Base-by-base conservation (phyloP, 163 green algal genomes). In the Chlamydomonas reinhardtii region DNA sequence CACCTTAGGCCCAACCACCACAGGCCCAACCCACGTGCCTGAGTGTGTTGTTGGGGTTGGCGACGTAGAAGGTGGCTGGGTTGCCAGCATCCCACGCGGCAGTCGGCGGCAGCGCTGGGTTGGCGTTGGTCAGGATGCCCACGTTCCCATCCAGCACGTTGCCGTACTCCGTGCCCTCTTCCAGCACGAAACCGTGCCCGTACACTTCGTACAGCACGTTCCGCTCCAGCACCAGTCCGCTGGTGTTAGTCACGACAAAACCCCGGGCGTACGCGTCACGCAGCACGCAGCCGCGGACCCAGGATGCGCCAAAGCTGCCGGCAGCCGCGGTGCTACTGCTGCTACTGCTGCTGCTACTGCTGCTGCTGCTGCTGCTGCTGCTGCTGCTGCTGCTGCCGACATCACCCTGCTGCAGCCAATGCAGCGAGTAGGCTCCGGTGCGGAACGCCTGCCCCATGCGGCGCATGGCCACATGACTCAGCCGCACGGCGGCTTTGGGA, bases 1-100 rank as follows among this genome's bases (percentile, higher is more conserved):
- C n/a, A n/a, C n/a, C n/a, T n/a, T n/a, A n/a, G n/a, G n/a, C n/a
- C n/a, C n/a, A n/a, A n/a, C n/a, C n/a, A n/a, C n/a, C n/a, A n/a
- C n/a, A n/a, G n/a, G n/a, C n/a, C n/a, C n/a, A n/a, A n/a, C n/a
- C n/a, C n/a, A n/a, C 96, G 48, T 85, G 84, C n/a, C 73, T 62
- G 68, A 91, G 83, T 11, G 65, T 91, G 78, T 96, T 96, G 77
- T 91, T 89, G 35, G 93, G 89, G 86, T 94, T 90, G 20, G 91
- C 92, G 54, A 94, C 91, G 91, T 90, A 95, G 82, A 96, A 96
- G 2, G 90, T 91, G 6, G 91, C 89, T 17, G 94, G 94, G 20
- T 77, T 93, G 22, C 86, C 90, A 76, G 96, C 94, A 25, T 89
- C 95, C 84, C 90, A 89, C 19, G 93, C 48, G 11, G 48, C 48